Evolutionary conservation across 768 basidiomycete genomes (phyloP), one percentile per base, ranked within the genome.

Genomic region (Podaxis pistillaris): DNA sequence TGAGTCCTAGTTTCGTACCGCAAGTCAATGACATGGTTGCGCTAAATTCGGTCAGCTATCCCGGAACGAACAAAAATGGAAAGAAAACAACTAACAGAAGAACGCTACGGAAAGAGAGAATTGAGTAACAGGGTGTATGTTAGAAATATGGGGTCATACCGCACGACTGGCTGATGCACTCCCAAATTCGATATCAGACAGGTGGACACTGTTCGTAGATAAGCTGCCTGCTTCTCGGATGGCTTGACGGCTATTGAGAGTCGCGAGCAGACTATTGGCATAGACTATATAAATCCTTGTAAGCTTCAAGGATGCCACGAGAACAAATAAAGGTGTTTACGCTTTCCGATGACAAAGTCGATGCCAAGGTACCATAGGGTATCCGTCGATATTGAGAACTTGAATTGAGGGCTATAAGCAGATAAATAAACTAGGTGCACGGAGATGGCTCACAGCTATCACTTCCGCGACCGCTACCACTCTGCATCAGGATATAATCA

Each of bases 271-370:
- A 60, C 79, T 80, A 66, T 81, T 81, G 13, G 80, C 79, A 49
- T 80, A 82, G n/a, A 81, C 79, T 81, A 19, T 0, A 26, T 12
- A 41, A 26, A 19, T 12, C 28, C 1, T 24, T 49, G 22, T n/a
- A 22, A 8, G 19, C 12, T 24, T 56, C 0, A 60, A 55, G 15
- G 3, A 62, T 13, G 15, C 55, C 2, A 24, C 28, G 15, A 30
- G 22, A 56, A 15, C 5, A 17, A n/a, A 1, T 50, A 37, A 24
- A 4, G 2, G 37, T 15, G 69, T 76, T 63, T 33, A 82, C 80
- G 70, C 70, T 81, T 82, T 55, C 82, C 82, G 46, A 82, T 76
- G 28, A 79, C 73, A 56, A 82, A 82, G 63, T 82, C 76, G 38
- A 79, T 75, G 0, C 70, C 76, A 22, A 79, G 60, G 65, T 72